phyloP scores from a whole-genome alignment of 2,329 filamentous ascomycete genomes.

The Didymosphaeria variabile region DNA sequence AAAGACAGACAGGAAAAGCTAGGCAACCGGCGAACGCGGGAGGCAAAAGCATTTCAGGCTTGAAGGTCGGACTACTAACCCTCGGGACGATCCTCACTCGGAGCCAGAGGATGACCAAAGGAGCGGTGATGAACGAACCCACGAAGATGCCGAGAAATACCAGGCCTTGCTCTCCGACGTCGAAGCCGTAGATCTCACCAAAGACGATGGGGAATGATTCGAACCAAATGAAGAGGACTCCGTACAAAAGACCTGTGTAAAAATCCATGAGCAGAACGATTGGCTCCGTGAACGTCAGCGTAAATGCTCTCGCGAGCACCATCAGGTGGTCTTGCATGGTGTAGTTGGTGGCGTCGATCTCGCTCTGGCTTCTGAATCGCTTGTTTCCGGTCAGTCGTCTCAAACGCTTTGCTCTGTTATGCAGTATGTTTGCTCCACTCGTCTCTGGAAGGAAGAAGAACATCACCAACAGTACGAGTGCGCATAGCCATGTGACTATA shows the following conservation, averaged over 20 bases:
- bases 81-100: conserved; percentile 14
- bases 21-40: conserved; percentile 44
- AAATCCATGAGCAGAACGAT: conserved; percentile 50
- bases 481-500: conserved; percentile 21
- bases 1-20: conserved; percentile 46
- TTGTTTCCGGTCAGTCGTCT: conserved; percentile 25
- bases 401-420: conserved; percentile 27
- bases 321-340: conserved; percentile 44
- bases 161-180: conserved; percentile 42
- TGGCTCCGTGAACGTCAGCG: conserved; percentile 50
- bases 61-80: conserved; percentile 37
- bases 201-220: conserved; percentile 55
- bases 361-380: conserved; percentile 46
- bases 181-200: conserved; percentile 47
- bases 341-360: conserved; percentile 43
- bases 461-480: conserved; percentile 16
- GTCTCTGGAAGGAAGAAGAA: conserved; percentile 30
- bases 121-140: conserved; percentile 39
- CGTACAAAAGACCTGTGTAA: conserved; percentile 53
- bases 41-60: conserved; percentile 46
- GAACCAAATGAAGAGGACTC: conserved; percentile 53
- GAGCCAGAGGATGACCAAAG: conserved; percentile 45
- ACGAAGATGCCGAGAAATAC: conserved; percentile 49
- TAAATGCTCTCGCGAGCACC: conserved; percentile 50
- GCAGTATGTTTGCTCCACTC: conserved; percentile 22